These are phyloP conservation scores for Pseudocercospora musae DNA, from an alignment of 2,329 filamentous ascomycete species.

Conservation along the genomic window DNA sequence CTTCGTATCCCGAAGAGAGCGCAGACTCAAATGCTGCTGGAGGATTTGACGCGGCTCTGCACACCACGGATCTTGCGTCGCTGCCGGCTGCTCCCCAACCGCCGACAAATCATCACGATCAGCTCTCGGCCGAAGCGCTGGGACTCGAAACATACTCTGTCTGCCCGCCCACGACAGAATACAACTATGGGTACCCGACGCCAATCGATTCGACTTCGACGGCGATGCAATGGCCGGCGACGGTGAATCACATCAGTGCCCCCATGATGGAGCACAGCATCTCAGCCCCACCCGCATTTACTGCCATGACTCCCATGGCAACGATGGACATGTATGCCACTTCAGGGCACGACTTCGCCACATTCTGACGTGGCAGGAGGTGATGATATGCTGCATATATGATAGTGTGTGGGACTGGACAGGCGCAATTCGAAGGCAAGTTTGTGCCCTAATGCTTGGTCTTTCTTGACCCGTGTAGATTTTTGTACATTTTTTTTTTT, in stretches of 20 bases:
- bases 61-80: constrained; percentile 1
- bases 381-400: too few species aligned
- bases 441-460: too few species aligned
- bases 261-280: constrained; percentile 23
- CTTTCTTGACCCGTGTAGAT: neutral
- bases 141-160: neutral
- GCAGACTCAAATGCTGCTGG: neutral
- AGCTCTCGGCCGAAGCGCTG: constrained; percentile 8
- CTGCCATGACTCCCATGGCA: constrained; percentile 7
- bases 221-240: constrained; percentile 3
- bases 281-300: constrained; percentile 18
- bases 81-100: constrained; percentile 6
- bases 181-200: constrained; percentile 22
- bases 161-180: constrained; percentile 12
- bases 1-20: neutral
- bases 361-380: neutral
- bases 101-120: constrained; percentile 9
- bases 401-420: too few species aligned
- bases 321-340: constrained; percentile 1
- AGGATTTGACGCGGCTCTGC: neutral
- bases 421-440: too few species aligned
- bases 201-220: constrained; percentile 17
- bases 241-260: neutral
- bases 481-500: neutral
- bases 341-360: neutral